Evolutionary conservation across 306 rosid genomes (phyloP), one percentile per base, ranked within the genome.

Genomic region (Calophaca sinica): DNA sequence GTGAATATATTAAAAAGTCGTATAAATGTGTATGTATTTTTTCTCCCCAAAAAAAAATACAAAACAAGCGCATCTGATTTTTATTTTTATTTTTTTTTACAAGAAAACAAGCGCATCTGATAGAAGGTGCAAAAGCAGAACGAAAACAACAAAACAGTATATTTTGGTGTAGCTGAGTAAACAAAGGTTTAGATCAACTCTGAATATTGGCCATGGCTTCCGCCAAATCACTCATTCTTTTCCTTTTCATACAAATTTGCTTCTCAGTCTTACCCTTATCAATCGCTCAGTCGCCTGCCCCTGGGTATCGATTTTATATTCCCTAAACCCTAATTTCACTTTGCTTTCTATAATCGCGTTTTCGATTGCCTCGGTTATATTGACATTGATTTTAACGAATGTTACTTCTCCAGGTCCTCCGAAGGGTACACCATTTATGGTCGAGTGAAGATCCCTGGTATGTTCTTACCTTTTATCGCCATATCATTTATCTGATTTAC

Each of bases 351-450:
- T 14, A 54, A 54, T 39, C 14, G 53, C 14, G 11, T 32, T 70
- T 69, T 57, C 42, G 26, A 53, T 73, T 60, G 53, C 33, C 15
- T 64, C 65, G 6, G 2, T 71, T 60, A 5, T 35, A 15, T 49
- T 75, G 12, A 7, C 54, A 33, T 63, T 64, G 51, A 12, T 81
- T 66, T 60, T 39, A 38, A 14, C 31, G 9, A 58, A 53, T 75
- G 20, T 29, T 33, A 29, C 32, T 58, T 79, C 29, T 50, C 28
- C 84, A 92, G 97, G 79, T 88, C 88, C 44, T 35, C 84, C 41
- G 99, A 96, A 51, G 98, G 99, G 5, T 86, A 78, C 89, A 78
- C 92, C 11, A 90, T 96, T 62, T 86, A 81, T 65, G 98, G 99
- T 75, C 97, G 96, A 61, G 98, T 90, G 67, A 96, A 77, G 91